Percentiles rank a stretch among this genome's conserved stretches.
Evolutionary conservation across 495 filamentous ascomycete species (phyloP).

Genomic region (Neurospora pannonica): DNA sequence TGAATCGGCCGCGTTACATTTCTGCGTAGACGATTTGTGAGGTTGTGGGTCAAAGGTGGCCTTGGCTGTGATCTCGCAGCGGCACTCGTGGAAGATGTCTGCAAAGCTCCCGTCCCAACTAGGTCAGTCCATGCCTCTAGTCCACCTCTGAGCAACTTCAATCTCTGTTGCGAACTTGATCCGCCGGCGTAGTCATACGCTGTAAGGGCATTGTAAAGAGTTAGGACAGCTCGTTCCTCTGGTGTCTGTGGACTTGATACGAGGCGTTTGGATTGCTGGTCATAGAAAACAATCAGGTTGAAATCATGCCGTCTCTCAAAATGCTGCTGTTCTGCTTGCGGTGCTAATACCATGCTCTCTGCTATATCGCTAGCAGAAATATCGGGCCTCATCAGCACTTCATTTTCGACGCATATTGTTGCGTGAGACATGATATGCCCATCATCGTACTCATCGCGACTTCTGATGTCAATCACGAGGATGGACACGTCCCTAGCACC

Average conservation of each 20-base stretch:
- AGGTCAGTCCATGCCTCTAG: constrained; percentile 77
- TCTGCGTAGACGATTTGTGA: constrained; percentile 13
- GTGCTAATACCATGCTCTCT: constrained; percentile 72
- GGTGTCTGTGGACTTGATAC: constrained; percentile 32
- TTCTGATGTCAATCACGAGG: constrained; percentile 77
- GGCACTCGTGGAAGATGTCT: constrained; percentile 19
- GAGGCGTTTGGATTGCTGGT: constrained; percentile 50
- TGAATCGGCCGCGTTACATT: constrained; percentile 20
- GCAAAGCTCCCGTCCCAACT: constrained; percentile 59
- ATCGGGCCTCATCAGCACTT: constrained; percentile 55
- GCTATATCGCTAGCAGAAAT: constrained; percentile 80
- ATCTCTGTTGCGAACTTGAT: constrained; percentile 43
- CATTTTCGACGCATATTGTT: constrained; percentile 87
- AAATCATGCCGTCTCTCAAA: constrained; percentile 72
- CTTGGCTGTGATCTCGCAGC: background rate
- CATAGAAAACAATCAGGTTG: constrained; percentile 86
- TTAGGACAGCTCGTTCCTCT: constrained; percentile 51
- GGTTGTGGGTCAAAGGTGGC: constrained; percentile 10
- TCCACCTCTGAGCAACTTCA: constrained; percentile 72
- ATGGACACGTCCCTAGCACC: constrained; percentile 45
- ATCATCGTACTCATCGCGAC: constrained; percentile 70
- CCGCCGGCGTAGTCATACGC: constrained; percentile 69
- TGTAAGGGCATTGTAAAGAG: constrained; percentile 67
- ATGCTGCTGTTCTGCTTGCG: constrained; percentile 58
- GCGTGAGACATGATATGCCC: constrained; percentile 78